Base-by-base conservation (phyloP, 306 rosid species). In the Rosa multiflora region DNA sequence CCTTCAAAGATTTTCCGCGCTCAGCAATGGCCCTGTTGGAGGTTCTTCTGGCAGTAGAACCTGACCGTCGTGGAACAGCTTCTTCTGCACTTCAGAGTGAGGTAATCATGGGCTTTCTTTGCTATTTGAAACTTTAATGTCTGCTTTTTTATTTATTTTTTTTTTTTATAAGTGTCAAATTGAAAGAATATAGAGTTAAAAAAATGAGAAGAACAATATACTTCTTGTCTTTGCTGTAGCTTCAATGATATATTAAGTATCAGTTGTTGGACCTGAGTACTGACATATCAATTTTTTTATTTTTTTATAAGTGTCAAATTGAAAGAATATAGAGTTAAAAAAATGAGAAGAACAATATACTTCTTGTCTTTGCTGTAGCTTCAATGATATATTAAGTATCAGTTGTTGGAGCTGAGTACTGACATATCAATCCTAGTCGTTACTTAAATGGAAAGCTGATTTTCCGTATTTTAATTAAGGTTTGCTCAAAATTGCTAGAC, bases 11-110 rank as follows among this genome's bases (percentile, higher is more conserved):
- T 82, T 85, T 91, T 32, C 95, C 97, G 71, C 58, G 51, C 53
- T 87, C 93, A 5, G 82, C 92, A 29, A 67, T 91, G 80, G 85
- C 89, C 47, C 88, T 93, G 47, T 77, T 91, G 78, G 97, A 88
- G 39, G 86, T 87, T 56, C 95, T 93, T 84, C 98, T 91, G 66
- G 93, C 95, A 6, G 80, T 88, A 67, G 98, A 93, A 84, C 93
- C 98, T 23, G 84, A 86, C 23, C 77, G 85, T 56, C 87, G 97
- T 29, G 93, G 93, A 85, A 85, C 88, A 69, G 93, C 95, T 66
- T 87, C 93, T 82, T 88, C 84, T 76, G 92, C 98, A 58, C 98
- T 93, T 82, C 89, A 82, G 64, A 89, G 76, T 78, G 91, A 91
- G 95, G 98, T 91, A 82, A 80, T 77, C 80, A 75, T 23, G 68